Evolutionary conservation across 331 rosid genomes (phyloP).

Genomic region (Spiraea crenata): DNA sequence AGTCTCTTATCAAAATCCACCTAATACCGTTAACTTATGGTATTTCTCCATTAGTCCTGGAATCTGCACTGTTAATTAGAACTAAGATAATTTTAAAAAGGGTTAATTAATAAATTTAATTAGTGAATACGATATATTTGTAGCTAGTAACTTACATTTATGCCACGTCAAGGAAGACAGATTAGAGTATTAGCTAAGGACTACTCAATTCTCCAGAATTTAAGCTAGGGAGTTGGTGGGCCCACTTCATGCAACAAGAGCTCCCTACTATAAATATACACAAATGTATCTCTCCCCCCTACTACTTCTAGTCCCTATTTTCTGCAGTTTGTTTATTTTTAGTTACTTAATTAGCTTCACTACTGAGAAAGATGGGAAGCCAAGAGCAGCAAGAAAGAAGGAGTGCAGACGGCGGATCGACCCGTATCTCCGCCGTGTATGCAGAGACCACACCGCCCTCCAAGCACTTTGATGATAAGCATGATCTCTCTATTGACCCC

Average conservation of each 20-base stretch:
- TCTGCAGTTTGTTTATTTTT: too few relatives aligned
- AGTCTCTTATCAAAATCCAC: too few relatives aligned
- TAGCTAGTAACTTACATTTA: not conserved
- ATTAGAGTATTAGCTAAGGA: not conserved
- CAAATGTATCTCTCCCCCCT: not conserved
- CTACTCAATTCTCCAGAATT: not conserved
- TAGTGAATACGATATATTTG: not conserved
- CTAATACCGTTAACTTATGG: too few relatives aligned
- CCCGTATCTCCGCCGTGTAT: conserved; percentile 41
- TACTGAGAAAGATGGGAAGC: conserved; percentile 30
- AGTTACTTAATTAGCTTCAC: too few relatives aligned
- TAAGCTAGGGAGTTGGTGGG: not conserved
- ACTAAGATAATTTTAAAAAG: too few relatives aligned
- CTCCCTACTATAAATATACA: not conserved
- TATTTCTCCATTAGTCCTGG: too few relatives aligned
- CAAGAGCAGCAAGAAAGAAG: conserved; percentile 15
- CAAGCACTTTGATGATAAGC: not conserved
- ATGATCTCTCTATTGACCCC: not conserved
- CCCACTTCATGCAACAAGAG: conserved; percentile 1
- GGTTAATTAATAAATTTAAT: too few relatives aligned
- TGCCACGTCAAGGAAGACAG: conserved; percentile 1
- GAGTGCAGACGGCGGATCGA: not conserved
- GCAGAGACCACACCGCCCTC: not conserved
- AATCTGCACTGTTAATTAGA: too few relatives aligned
- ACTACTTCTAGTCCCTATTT: too few relatives aligned